Evolutionary conservation across 202 grass and related monocot genomes (phyloP).

Genomic region (Eragrostis tef): DNA sequence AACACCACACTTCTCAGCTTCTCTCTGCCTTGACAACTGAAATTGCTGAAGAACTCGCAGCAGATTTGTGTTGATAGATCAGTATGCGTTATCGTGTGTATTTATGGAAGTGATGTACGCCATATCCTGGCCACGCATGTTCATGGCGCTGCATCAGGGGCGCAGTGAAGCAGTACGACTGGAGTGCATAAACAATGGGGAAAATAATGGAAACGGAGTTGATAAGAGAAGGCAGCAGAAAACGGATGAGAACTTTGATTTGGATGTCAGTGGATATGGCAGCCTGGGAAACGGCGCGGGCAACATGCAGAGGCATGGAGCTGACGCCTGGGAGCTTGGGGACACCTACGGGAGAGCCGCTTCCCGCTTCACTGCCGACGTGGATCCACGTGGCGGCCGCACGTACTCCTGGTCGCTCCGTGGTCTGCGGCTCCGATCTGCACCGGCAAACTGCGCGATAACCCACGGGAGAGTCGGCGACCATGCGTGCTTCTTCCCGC

Average conservation of each 20-base stretch:
- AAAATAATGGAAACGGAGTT: not conserved
- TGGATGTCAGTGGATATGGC: not conserved
- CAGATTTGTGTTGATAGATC: not conserved
- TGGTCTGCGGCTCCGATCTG: not conserved
- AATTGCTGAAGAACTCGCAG: not conserved
- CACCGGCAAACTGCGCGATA: not conserved
- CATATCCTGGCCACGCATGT: not conserved
- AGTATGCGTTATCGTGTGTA: not conserved
- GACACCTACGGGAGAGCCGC: not conserved
- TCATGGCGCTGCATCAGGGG: not conserved
- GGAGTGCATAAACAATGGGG: not conserved
- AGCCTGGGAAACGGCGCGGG: constrained; percentile 13
- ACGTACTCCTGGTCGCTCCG: not conserved
- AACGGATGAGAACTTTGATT: constrained; percentile 6
- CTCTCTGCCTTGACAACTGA: not conserved
- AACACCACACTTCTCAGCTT: not conserved
- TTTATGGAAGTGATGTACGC: not conserved
- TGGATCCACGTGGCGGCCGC: constrained; percentile 26
- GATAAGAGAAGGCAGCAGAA: not conserved
- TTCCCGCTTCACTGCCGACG: not conserved
- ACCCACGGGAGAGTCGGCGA: not conserved
- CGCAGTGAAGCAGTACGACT: not conserved
- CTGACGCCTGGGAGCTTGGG: not conserved
- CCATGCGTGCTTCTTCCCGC: not conserved
- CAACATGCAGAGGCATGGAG: not conserved